Percentiles rank a stretch among this genome's conserved stretches.
These are phyloP conservation scores for Alternaria atra DNA, from an alignment of 2,329 filamentous ascomycete genomes.

Conservation along the genomic window DNA sequence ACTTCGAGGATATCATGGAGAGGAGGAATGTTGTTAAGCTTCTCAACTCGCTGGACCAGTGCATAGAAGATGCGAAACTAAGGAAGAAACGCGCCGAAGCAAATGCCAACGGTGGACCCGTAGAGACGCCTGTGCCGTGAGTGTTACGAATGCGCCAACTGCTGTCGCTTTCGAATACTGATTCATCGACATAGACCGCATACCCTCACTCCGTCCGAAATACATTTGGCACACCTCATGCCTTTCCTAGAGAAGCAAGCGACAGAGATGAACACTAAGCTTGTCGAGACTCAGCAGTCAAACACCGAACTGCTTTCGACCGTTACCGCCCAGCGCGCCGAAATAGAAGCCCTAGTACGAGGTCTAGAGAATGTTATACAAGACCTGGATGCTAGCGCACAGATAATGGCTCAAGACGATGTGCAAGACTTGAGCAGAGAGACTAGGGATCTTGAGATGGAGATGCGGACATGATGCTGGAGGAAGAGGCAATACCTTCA, in stretches of 20 bases:
- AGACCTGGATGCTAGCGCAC: constrained; percentile 63
- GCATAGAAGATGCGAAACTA: constrained; percentile 66
- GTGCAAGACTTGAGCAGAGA: constrained; percentile 48
- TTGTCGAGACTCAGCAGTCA: constrained; percentile 60
- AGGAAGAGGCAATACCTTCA: neutral
- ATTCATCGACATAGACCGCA: constrained; percentile 59
- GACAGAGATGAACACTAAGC: constrained; percentile 58
- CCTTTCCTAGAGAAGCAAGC: constrained; percentile 64
- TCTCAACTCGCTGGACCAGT: constrained; percentile 68
- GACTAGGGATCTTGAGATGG: constrained; percentile 46
- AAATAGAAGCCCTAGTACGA: constrained; percentile 65
- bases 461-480: constrained; percentile 44
- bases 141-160: constrained; percentile 32
- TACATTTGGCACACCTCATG: constrained; percentile 67
- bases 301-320: constrained; percentile 63
- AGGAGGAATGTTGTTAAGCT: constrained; percentile 65
- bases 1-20: constrained; percentile 68
- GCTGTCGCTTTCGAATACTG: neutral
- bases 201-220: constrained; percentile 63
- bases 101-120: constrained; percentile 47
- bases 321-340: constrained; percentile 63
- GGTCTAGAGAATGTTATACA: constrained; percentile 65
- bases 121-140: constrained; percentile 57
- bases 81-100: constrained; percentile 58
- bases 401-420: constrained; percentile 51